These are phyloP conservation scores for Nothomitra cinnamomea DNA, from an alignment of 2,329 filamentous ascomycete genomes.

Conservation along the genomic window DNA sequence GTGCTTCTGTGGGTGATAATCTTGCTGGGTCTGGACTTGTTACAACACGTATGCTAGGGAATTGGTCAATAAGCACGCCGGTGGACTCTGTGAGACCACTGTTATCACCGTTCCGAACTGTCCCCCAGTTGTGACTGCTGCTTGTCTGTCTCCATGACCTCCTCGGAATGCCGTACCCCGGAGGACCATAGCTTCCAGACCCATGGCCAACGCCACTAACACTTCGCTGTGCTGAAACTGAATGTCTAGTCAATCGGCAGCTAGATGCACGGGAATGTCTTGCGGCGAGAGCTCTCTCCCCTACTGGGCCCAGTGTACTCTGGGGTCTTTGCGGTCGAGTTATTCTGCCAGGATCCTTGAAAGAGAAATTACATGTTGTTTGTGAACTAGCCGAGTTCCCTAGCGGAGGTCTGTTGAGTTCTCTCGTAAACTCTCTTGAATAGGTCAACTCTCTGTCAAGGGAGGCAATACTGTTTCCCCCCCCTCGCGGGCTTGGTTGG, in stretches of 20 bases:
- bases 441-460: background rate
- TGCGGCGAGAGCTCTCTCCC: background rate
- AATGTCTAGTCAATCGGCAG: background rate
- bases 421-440: background rate
- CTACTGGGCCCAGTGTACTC: background rate
- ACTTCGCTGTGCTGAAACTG: background rate
- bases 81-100: slow-evolving; percentile 4
- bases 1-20: background rate
- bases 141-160: background rate
- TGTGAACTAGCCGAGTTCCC: background rate
- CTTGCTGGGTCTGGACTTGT: background rate
- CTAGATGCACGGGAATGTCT: background rate
- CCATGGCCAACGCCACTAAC: slow-evolving; percentile 4
- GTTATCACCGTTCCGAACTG: background rate
- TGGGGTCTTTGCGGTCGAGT: background rate
- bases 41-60: slow-evolving; percentile 1
- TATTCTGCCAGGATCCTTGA: background rate
- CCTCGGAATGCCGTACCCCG: background rate
- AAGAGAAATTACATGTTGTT: background rate
- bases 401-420: background rate
- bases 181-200: background rate
- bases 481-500: too few relatives aligned
- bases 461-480: background rate
- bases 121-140: slow-evolving; percentile 3
- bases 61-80: background rate